Evolutionary conservation across 306 rosid species (phyloP).

Genomic region (Castanopsis chinensis): DNA sequence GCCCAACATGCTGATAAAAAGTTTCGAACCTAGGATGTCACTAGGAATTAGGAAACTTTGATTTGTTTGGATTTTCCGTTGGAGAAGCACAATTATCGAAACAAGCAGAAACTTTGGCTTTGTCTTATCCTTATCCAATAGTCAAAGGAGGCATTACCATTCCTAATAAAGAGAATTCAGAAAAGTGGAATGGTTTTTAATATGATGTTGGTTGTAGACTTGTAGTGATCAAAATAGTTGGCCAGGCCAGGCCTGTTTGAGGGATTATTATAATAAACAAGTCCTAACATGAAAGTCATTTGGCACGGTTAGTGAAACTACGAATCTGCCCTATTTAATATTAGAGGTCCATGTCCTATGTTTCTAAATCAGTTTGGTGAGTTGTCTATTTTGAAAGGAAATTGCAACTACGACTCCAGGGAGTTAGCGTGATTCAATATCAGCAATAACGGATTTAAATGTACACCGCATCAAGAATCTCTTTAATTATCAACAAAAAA

Average conservation of each 20-base stretch:
- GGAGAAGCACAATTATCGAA: background rate
- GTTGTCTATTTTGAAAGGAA: constrained; percentile 7
- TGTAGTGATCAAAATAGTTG: background rate
- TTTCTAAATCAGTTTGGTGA: constrained; percentile 14
- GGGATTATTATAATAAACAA: background rate
- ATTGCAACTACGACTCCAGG: background rate
- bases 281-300: background rate
- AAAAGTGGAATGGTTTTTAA: background rate
- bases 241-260: background rate
- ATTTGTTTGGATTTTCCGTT: background rate
- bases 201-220: background rate
- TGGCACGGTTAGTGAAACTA: background rate
- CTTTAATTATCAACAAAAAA: no score
- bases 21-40: no score
- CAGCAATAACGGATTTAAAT: background rate
- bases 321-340: background rate
- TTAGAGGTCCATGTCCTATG: background rate
- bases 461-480: background rate
- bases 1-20: no score
- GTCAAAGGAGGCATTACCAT: background rate
- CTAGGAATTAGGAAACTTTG: no score
- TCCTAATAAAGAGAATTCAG: background rate
- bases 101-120: constrained; percentile 2
- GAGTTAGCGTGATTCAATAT: background rate
- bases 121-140: background rate